Conservation (phyloP, 805 yeast genomes). For the Candida takata region DNA sequence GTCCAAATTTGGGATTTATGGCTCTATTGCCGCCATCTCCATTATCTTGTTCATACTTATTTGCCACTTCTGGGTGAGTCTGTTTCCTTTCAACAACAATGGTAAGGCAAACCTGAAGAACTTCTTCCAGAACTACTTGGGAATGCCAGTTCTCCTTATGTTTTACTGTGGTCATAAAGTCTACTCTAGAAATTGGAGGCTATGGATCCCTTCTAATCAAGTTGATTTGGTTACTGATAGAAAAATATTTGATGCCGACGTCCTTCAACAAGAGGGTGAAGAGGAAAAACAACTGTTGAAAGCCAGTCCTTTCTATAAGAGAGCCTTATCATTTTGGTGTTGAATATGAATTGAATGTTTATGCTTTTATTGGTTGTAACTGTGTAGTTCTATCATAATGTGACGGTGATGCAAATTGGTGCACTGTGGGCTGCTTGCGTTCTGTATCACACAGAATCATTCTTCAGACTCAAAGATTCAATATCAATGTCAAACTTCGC, state of each 20-base stretch:
- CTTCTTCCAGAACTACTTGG: slow-evolving; percentile 48
- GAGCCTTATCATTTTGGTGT: slow-evolving; percentile 2
- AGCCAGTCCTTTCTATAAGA: slow-evolving; percentile 6
- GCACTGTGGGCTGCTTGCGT: too few relatives aligned
- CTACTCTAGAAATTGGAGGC: slow-evolving; percentile 28
- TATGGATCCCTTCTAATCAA: slow-evolving; percentile 34
- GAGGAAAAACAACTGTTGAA: slow-evolving; percentile 24
- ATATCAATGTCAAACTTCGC: slow-evolving; percentile 5
- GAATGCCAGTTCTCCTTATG: slow-evolving; percentile 38
- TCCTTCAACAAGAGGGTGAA: slow-evolving; percentile 30
- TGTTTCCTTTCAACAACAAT: slow-evolving; percentile 45
- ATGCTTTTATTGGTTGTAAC: too few relatives aligned
- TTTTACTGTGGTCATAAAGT: slow-evolving; percentile 40
- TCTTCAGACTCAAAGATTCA: slow-evolving; percentile 5
- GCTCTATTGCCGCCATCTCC: slow-evolving; percentile 42
- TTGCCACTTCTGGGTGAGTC: slow-evolving; percentile 60
- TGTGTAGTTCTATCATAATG: too few relatives aligned
- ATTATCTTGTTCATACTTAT: slow-evolving; percentile 42
- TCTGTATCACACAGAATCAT: too few relatives aligned
- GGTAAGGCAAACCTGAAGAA: slow-evolving; percentile 28
- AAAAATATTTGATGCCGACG: slow-evolving; percentile 33
- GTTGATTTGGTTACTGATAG: slow-evolving; percentile 55
- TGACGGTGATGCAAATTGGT: too few relatives aligned
- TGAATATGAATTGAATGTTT: too few relatives aligned
- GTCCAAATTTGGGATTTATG: slow-evolving; percentile 45